Base-by-base conservation (phyloP, 2,329 filamentous ascomycete species). In the Camptophora hylomeconis region DNA sequence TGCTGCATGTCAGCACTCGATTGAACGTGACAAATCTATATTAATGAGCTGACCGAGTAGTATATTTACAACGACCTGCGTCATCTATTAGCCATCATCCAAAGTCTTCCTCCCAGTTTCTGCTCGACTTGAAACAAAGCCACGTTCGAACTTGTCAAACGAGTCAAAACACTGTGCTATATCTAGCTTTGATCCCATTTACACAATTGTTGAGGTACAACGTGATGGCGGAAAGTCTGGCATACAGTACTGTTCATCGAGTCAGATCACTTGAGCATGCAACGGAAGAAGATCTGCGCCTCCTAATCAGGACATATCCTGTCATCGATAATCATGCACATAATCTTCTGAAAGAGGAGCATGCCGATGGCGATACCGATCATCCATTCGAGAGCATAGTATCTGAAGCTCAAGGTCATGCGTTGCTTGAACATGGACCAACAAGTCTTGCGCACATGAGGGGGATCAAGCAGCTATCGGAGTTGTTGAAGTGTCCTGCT, bases 381-480 rank as follows among this genome's bases (percentile, higher is more conserved):
- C 56, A 59, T 32, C 61, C 68, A 5, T 61, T 75, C 12, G 62
- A 73, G 26, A 66, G 72, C 24, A 75, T 84, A 38, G 72, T 73
- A 2, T 78, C 76, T 5, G 81, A 89, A 57, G 82, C 81, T 1
- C 59, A 69, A 33, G 80, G 75, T 5, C 59, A 69, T 32, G 79
- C 80, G 8, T 58, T 87, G 18, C 31, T 33, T 16, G 51, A 67
- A 22, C 69, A 76, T 32, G 67, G 71, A 1, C 58, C 55, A 24
- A 69, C 67, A 9, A 71, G 74, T 3, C 59, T 92, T 6, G 62
- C 80, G 6, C 75, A 86, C 42, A 55, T 82, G 2, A 71, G 80
- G 20, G 80, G 75, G 16, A 67, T 75, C 7, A 70, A 66, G 35
- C 75, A 84, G 47, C 65, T 92, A 3, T 63, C 76, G 1, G 52